phyloP scores from a whole-genome alignment of 2,329 filamentous ascomycete genomes.

The Penicillium capsulatum region DNA sequence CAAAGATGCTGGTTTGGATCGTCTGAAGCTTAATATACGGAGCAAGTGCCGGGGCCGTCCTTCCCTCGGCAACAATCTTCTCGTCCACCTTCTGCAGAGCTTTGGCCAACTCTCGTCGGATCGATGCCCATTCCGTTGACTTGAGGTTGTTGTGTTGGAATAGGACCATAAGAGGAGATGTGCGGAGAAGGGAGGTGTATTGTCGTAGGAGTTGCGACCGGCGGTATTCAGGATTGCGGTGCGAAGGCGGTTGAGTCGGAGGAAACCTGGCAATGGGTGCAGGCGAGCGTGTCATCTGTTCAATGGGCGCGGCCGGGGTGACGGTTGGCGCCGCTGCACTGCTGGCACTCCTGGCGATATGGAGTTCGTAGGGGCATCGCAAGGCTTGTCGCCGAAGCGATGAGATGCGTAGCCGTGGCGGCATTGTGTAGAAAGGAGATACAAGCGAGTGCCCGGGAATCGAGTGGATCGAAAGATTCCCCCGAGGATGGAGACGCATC shows the following conservation, averaged over 20 bases:
- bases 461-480: slow-evolving; percentile 8
- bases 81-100: slow-evolving; percentile 62
- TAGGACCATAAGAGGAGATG: slow-evolving; percentile 77
- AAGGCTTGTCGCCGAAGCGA: slow-evolving; percentile 36
- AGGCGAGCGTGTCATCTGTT: slow-evolving; percentile 45
- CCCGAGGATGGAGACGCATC: slow-evolving; percentile 14
- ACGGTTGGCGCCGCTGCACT: slow-evolving; percentile 48
- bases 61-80: slow-evolving; percentile 58
- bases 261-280: slow-evolving; percentile 51
- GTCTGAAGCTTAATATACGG: slow-evolving; percentile 71
- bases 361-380: slow-evolving; percentile 36
- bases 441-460: slow-evolving; percentile 8
- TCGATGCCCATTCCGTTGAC: slow-evolving; percentile 68
- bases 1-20: slow-evolving; percentile 83
- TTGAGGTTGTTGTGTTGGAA: slow-evolving; percentile 78
- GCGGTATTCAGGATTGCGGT: slow-evolving; percentile 78
- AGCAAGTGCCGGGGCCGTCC: slow-evolving; percentile 47
- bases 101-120: slow-evolving; percentile 63
- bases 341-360: slow-evolving; percentile 37
- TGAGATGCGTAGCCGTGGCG: slow-evolving; percentile 49
- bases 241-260: slow-evolving; percentile 75
- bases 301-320: slow-evolving; percentile 51
- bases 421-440: slow-evolving; percentile 42
- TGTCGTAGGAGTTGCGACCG: slow-evolving; percentile 84
- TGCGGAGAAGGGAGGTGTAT: slow-evolving; percentile 83